Evolutionary conservation across 495 filamentous ascomycete genomes (phyloP).

Genomic region (Penicillium cinerascens): DNA sequence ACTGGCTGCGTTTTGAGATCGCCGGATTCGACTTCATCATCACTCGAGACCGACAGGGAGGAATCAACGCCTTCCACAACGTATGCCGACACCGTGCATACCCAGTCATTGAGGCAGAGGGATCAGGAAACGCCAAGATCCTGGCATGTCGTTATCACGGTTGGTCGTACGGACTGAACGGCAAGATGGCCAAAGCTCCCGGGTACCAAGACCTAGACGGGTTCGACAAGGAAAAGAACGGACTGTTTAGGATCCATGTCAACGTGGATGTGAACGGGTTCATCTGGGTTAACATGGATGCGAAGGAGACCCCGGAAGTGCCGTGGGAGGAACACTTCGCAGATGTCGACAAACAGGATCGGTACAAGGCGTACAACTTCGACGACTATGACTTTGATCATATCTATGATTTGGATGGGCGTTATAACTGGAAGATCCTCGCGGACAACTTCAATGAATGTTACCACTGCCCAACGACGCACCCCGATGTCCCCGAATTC

Average conservation of each 20-base stretch:
- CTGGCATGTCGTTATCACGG: constrained; percentile 55
- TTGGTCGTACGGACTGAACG: constrained; percentile 45
- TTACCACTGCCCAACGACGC: constrained; percentile 53
- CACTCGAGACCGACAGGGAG: constrained; percentile 39
- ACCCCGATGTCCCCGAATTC: constrained; percentile 45
- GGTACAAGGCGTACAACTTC: constrained; percentile 56
- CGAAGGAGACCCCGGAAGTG: constrained; percentile 35
- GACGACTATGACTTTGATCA: constrained; percentile 51
- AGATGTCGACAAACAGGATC: constrained; percentile 40
- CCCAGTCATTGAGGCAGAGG: constrained; percentile 46
- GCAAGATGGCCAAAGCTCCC: constrained; percentile 56
- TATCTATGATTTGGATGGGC: constrained; percentile 50
- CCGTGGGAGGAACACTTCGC: constrained; percentile 46
- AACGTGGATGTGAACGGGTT: constrained; percentile 52
- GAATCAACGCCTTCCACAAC: constrained; percentile 54
- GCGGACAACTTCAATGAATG: constrained; percentile 70
- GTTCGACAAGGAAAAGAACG: constrained; percentile 50
- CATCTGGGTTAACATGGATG: constrained; percentile 51
- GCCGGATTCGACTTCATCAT: constrained; percentile 50
- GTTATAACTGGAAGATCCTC: constrained; percentile 53
- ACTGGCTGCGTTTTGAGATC: constrained; percentile 46
- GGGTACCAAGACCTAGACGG: constrained; percentile 47
- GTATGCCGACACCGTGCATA: constrained; percentile 54
- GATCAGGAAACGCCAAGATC: constrained; percentile 44
- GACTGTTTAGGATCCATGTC: constrained; percentile 38